Percentiles rank a stretch among this genome's conserved stretches.
Conservation (phyloP, 768 basidiomycete species). For the Tremella fuciformis region DNA sequence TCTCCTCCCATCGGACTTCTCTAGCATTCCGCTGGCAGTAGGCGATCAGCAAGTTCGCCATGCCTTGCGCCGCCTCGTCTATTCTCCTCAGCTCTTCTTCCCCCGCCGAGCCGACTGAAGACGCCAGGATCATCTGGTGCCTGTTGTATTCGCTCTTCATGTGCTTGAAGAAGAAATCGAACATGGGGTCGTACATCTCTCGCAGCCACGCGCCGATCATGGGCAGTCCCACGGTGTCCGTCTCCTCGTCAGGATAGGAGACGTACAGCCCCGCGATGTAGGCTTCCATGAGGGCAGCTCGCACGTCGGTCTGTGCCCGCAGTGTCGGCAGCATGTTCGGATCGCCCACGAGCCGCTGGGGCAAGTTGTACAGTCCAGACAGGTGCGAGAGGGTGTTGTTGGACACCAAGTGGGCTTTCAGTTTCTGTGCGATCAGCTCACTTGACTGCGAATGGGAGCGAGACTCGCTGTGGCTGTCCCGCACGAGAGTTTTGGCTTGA, state of each 20-base stretch:
- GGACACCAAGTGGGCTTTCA: constrained; percentile 47
- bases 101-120: constrained; percentile 20
- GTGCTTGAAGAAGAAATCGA: constrained; percentile 43
- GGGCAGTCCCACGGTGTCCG: constrained; percentile 19
- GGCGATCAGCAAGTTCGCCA: constrained; percentile 29
- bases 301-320: constrained; percentile 33
- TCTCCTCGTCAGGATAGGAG: constrained; percentile 24
- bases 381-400: constrained; percentile 46
- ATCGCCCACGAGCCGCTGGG: constrained; percentile 33
- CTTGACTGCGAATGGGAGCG: background rate
- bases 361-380: constrained; percentile 44
- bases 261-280: constrained; percentile 47
- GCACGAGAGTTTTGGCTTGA: constrained; percentile 38
- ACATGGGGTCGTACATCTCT: constrained; percentile 46
- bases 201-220: constrained; percentile 42
- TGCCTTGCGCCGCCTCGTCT: constrained; percentile 30
- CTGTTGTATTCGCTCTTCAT: constrained; percentile 41
- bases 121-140: constrained; percentile 26
- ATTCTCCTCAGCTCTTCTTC: constrained; percentile 26
- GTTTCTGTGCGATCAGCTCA: constrained; percentile 31
- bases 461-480: constrained; percentile 43
- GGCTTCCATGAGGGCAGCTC: constrained; percentile 46
- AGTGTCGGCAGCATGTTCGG: constrained; percentile 27
- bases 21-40: constrained; percentile 21
- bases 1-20: constrained; percentile 32